A percentile compares a stretch with the other conserved stretches of the same genome.
Conservation (phyloP, 192 early-diverging fungal species). For the Gamsiella multidivaricata region DNA sequence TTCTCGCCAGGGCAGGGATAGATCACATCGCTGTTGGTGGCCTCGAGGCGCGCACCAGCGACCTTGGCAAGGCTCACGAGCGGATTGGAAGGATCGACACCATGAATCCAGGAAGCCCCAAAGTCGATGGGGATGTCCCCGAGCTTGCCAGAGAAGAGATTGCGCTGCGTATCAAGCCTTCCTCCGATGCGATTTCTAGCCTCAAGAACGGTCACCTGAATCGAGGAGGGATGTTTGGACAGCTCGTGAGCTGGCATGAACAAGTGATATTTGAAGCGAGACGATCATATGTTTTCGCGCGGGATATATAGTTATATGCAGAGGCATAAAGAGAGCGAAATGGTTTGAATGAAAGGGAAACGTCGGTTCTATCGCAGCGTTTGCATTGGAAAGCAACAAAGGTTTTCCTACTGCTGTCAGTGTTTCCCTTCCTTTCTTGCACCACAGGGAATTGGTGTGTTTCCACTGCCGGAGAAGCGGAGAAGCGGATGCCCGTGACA, state of each 20-base stretch:
- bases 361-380: neutral
- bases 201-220: conserved; percentile 51
- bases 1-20: conserved; percentile 24
- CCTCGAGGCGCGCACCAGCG: conserved; percentile 24
- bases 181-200: conserved; percentile 50
- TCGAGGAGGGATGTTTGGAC: conserved; percentile 48
- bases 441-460: neutral
- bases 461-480: neutral
- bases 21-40: conserved; percentile 45
- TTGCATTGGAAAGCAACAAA: too few species aligned
- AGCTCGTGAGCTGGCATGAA: conserved; percentile 50
- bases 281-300: neutral
- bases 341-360: neutral
- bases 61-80: conserved; percentile 37
- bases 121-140: conserved; percentile 49
- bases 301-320: neutral
- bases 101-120: conserved; percentile 58
- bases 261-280: neutral
- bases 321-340: neutral
- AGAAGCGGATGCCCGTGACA: neutral
- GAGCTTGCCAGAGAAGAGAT: conserved; percentile 21
- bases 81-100: conserved; percentile 47
- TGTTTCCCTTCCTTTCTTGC: neutral
- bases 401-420: neutral
- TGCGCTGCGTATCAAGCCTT: conserved; percentile 43